Base-by-base conservation (phyloP, 768 basidiomycete species). In the Naganishia friedmannii region DNA sequence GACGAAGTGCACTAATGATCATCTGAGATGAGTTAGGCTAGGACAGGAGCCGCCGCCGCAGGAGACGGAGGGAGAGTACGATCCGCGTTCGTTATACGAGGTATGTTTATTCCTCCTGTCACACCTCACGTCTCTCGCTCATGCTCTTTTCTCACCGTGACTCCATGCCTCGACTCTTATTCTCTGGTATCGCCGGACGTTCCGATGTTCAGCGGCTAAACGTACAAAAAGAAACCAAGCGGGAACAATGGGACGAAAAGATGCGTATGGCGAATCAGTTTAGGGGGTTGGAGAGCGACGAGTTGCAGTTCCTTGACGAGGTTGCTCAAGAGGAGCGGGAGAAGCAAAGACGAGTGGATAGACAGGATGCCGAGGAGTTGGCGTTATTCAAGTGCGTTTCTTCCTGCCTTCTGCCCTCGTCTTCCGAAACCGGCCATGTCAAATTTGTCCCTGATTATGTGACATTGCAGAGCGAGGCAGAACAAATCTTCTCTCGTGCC, bases 181-280 rank as follows among this genome's bases (percentile, higher is more conserved):
- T 17, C 8, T 21, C 7, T 46, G 7, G 6, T 37, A n/a, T 12
- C 23, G n/a, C 23, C 48, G n/a, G 48, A 7, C 23, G 6, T 21
- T 13, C 23, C 67, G 31, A 42, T 26, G 5, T 4, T 8, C 56
- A 71, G 66, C 54, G 58, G 13, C 65, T 70, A 9, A n/a, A 17
- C 51, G 45, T 67, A 6, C 63, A 55, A 55, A 63, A 82, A 80
- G 74, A 77, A 29, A 70, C 75, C 63, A 82, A 81, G 69, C 79
- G 75, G n/a, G 81, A 81, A 71, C 80, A 81, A 72, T 82, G 81
- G 78, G 83, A 83, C 65, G 78, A 78, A 55, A 81, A 82, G 75
- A 80, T 82, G 80, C 82, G 82, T 53, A 70, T 83, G 71, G 75
- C 76, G 48, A 83, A 83, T 68, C 83, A 83, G 54, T 82, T 81